These are phyloP conservation scores for Cinnamomum chago DNA, from an alignment of 164 flowering plant genomes.

Conservation along the genomic window DNA sequence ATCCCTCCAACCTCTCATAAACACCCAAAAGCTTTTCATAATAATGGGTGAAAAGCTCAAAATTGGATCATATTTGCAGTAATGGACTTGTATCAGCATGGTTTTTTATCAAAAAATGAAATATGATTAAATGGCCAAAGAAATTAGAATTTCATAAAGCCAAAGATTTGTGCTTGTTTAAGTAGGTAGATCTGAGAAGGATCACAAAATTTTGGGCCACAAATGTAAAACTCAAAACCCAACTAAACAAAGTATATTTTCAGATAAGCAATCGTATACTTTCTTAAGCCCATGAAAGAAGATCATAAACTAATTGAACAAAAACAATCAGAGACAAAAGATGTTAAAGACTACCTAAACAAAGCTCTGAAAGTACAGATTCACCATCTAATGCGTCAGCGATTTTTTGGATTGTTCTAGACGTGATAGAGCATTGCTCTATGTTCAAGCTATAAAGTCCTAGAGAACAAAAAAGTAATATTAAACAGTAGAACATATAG, in stretches of 20 bases:
- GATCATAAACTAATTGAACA: not conserved
- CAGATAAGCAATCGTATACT: not conserved
- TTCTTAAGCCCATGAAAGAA: not conserved
- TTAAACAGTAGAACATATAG: constrained; percentile 9
- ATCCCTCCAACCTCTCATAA: no score
- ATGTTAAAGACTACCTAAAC: constrained; percentile 45
- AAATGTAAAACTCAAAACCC: no score
- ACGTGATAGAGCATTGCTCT: constrained; percentile 79
- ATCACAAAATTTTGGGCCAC: no score
- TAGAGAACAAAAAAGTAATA: constrained; percentile 22
- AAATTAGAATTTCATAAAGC: no score
- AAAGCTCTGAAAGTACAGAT: constrained; percentile 67
- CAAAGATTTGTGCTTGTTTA: no score
- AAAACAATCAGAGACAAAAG: not conserved
- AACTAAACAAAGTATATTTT: not conserved
- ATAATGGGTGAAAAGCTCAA: no score
- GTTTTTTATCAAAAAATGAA: no score
- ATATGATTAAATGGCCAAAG: no score
- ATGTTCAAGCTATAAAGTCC: constrained; percentile 81
- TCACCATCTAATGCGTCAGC: constrained; percentile 64
- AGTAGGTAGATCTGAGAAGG: no score
- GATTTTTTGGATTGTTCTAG: constrained; percentile 86
- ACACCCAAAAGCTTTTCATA: no score
- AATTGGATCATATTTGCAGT: no score
- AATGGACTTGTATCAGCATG: no score